These are phyloP conservation scores for Colletotrichum cuscutae DNA, from an alignment of 2,329 filamentous ascomycete species.

Conservation along the genomic window DNA sequence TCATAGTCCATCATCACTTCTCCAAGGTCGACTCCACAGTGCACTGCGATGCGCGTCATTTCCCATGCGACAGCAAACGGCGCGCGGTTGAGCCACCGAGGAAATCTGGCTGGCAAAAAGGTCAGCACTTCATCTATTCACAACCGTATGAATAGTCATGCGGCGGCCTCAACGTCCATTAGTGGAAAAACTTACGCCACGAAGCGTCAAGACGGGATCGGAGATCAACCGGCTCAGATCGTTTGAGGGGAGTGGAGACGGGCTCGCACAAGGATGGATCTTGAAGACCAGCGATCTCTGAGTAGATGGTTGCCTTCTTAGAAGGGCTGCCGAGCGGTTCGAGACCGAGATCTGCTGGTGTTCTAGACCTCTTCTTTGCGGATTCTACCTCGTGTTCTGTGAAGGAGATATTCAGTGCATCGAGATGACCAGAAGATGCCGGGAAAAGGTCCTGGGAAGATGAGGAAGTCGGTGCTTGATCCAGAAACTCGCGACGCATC, in stretches of 20 bases:
- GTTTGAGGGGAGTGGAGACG: background rate
- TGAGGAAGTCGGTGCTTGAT: background rate
- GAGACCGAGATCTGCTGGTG: background rate
- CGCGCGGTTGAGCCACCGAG: conserved; percentile 48
- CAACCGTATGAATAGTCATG: too few relatives aligned
- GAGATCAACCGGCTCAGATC: conserved; percentile 15
- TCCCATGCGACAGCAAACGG: conserved; percentile 65
- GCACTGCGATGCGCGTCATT: conserved; percentile 56
- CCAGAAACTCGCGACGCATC: background rate
- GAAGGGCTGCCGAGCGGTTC: background rate
- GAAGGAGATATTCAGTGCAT: conserved; percentile 17
- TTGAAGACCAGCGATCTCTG: background rate
- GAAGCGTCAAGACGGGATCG: conserved; percentile 16
- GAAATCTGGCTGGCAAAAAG: conserved; percentile 10
- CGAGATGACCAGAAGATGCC: conserved; percentile 7
- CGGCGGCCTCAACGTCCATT: background rate
- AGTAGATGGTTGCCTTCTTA: background rate
- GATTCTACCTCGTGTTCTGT: background rate
- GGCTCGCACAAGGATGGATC: background rate
- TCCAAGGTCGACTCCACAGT: conserved; percentile 55
- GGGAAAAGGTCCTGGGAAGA: conserved; percentile 16
- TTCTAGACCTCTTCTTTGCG: background rate
- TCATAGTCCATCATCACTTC: conserved; percentile 49
- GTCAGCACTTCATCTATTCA: background rate
- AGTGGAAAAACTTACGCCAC: background rate